Conservation (phyloP, 2,329 filamentous ascomycete genomes). For the Bipolaris oryzae region DNA sequence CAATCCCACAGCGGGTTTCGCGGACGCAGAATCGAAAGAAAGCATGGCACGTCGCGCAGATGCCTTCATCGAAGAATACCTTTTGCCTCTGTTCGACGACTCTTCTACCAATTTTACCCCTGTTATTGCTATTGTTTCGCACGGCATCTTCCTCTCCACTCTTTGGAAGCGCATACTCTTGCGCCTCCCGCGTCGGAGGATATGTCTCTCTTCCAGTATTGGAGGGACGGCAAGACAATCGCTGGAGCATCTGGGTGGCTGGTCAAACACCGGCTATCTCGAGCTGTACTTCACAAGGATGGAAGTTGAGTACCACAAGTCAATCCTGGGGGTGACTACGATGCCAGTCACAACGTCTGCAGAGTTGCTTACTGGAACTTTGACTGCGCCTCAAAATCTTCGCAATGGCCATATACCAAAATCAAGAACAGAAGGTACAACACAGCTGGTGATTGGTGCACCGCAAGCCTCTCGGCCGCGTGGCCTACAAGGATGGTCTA, state of each 20-base stretch:
- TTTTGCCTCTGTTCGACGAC: constrained; percentile 62
- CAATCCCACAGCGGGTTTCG: constrained; percentile 52
- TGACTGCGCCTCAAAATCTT: background rate
- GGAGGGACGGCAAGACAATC: constrained; percentile 48
- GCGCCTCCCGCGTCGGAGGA: constrained; percentile 57
- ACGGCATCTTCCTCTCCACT: constrained; percentile 78
- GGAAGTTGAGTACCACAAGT: background rate
- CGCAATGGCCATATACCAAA: constrained; percentile 1
- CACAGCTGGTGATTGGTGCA: background rate
- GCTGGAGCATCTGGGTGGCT: constrained; percentile 62
- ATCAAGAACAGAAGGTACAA: background rate
- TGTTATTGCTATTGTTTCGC: constrained; percentile 73
- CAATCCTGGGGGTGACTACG: background rate
- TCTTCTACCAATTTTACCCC: constrained; percentile 34
- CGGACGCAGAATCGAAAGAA: constrained; percentile 70
- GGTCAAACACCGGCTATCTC: constrained; percentile 71
- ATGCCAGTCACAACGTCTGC: background rate
- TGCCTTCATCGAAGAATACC: constrained; percentile 67
- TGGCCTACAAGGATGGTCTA: constrained; percentile 50
- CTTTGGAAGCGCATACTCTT: constrained; percentile 68
- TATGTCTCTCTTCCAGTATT: constrained; percentile 54
- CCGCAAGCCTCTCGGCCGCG: background rate
- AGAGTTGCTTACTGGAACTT: constrained; percentile 5
- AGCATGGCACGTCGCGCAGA: constrained; percentile 70
- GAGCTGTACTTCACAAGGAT: constrained; percentile 50